Percentiles rank a stretch among this genome's conserved stretches.
Conservation (phyloP, 305 asterid species). For the Solanum hybrid region DNA sequence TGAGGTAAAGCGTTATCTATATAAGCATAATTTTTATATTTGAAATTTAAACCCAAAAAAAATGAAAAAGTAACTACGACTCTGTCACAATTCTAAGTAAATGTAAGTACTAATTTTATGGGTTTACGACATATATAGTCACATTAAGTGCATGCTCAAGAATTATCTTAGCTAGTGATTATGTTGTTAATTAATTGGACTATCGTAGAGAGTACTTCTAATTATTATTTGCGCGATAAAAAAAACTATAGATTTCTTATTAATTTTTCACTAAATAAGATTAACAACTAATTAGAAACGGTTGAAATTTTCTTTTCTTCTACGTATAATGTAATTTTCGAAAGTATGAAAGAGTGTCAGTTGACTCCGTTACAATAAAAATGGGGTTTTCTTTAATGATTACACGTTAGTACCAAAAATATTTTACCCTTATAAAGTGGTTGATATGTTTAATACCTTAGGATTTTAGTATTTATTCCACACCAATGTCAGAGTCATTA, state of each 20-base stretch:
- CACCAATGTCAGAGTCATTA: not conserved
- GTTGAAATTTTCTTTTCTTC: not conserved
- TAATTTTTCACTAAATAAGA: not conserved
- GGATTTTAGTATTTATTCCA: not conserved
- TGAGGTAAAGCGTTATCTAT: not conserved
- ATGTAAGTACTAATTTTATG: not conserved
- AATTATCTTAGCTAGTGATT: not conserved
- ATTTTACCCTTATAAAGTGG: not conserved
- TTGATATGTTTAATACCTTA: not conserved
- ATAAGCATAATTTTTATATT: not conserved
- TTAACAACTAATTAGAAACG: not conserved
- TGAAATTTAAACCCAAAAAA: not conserved
- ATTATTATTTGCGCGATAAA: too few relatives aligned
- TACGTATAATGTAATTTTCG: not conserved
- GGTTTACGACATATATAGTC: not conserved
- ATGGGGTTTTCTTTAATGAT: not conserved
- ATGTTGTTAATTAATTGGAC: not conserved
- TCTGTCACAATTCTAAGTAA: not conserved
- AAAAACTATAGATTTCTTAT: not conserved
- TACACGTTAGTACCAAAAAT: not conserved
- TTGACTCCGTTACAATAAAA: not conserved
- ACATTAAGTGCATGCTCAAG: not conserved
- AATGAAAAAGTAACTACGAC: not conserved
- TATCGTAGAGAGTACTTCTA: not conserved
- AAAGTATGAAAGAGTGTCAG: not conserved